These are phyloP conservation scores for Ganoderma leucocontextum DNA, from an alignment of 1,284 basidiomycete genomes.

Conservation along the genomic window DNA sequence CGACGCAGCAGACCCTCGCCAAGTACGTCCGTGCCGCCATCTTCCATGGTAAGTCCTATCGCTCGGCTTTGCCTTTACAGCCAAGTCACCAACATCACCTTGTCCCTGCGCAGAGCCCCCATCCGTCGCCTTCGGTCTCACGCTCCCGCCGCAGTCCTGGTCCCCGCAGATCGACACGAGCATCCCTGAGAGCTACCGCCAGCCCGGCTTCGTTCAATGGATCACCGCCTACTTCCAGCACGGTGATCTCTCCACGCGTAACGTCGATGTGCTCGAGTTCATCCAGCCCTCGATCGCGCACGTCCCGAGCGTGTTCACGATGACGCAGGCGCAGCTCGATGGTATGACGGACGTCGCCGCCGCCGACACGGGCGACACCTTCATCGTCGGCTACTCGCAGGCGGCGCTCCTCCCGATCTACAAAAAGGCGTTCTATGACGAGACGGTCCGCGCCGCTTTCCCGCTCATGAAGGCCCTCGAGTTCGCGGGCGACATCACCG, in stretches of 20 bases:
- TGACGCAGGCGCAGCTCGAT: conserved; percentile 22
- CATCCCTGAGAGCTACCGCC: conserved; percentile 3
- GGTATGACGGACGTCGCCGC: conserved; percentile 11
- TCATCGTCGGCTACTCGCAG: conserved; percentile 19
- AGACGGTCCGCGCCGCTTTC: neutral
- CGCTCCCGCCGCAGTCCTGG: neutral
- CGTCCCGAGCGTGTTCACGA: conserved; percentile 19
- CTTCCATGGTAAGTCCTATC: neutral
- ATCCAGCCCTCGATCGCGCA: neutral
- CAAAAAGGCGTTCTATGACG: neutral
- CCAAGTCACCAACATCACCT: neutral
- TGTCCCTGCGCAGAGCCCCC: conserved; percentile 1
- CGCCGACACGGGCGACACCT: conserved; percentile 21
- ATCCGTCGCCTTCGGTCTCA: neutral
- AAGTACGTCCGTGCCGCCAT: neutral
- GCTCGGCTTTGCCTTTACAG: neutral
- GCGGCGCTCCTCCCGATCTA: conserved; percentile 3
- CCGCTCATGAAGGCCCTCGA: neutral
- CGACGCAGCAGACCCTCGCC: neutral
- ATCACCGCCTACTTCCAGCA: conserved; percentile 46
- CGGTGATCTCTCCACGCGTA: conserved; percentile 38
- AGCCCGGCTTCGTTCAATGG: conserved; percentile 28
- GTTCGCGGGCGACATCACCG: conserved; percentile 4
- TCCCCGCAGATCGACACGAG: conserved; percentile 5
- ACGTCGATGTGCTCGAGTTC: conserved; percentile 27